A percentile compares a stretch with the other conserved stretches of the same genome.
phyloP scores from a whole-genome alignment of 805 yeast species.

The Geotrichum ghanense region DNA sequence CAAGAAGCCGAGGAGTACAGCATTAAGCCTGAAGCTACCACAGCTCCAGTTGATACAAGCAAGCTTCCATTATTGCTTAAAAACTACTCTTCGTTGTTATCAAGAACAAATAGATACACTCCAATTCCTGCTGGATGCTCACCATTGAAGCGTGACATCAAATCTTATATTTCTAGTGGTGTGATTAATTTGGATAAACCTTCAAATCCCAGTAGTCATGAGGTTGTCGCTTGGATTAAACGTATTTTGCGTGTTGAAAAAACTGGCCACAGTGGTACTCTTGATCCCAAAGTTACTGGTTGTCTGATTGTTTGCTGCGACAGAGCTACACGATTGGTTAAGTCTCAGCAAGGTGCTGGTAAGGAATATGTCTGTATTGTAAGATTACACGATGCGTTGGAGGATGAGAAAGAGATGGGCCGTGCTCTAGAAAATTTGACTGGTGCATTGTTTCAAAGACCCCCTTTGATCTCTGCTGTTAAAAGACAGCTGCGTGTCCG shows the following conservation, averaged over 20 bases:
- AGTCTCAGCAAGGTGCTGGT: conserved; percentile 99
- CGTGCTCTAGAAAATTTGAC: conserved; percentile 87
- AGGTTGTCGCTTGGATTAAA: conserved; percentile 99
- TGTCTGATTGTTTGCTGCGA: conserved; percentile 97
- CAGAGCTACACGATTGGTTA: conserved; percentile 95
- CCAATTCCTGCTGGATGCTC: conserved; percentile 95
- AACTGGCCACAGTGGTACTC: conserved; percentile 98
- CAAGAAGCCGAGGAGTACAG: conserved; percentile 40
- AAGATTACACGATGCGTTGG: conserved; percentile 85
- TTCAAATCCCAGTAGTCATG: conserved; percentile 96
- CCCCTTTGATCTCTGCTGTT: conserved; percentile 97
- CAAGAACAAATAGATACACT: conserved; percentile 94
- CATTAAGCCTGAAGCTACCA: conserved; percentile 77
- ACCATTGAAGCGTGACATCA: conserved; percentile 88
- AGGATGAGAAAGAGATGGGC: conserved; percentile 81
- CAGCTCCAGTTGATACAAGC: conserved; percentile 71
- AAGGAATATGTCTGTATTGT: conserved; percentile 98
- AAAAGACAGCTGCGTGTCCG: conserved; percentile 98
- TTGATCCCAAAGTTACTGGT: conserved; percentile 98
- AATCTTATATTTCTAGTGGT: conserved; percentile 84
- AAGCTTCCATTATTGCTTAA: conserved; percentile 94
- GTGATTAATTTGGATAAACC: conserved; percentile 97
- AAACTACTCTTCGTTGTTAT: conserved; percentile 85
- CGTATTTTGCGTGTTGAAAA: conserved; percentile 91
- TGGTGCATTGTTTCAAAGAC: conserved; percentile 98